These are phyloP conservation scores for Pelomyxa schiedti DNA, from an alignment of 78 protist genomes.

Conservation along the genomic window DNA sequence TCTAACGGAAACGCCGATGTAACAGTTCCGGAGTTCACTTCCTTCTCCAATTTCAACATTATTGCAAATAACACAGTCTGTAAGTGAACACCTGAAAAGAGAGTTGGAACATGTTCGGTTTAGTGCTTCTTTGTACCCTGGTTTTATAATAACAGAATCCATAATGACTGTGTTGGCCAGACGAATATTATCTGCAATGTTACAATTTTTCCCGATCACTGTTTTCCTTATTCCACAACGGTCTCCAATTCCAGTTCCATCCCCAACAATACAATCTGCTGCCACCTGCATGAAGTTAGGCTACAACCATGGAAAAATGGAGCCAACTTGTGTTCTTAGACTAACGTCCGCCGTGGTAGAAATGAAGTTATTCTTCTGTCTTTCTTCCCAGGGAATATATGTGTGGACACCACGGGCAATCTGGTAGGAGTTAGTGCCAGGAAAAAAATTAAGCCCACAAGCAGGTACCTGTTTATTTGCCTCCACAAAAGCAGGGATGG, in stretches of 20 bases:
- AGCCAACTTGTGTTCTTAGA: constrained; percentile 2
- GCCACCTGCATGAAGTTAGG: constrained; percentile 34
- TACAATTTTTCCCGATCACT: constrained; percentile 44
- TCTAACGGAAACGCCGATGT: too few species aligned
- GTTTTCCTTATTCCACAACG: constrained; percentile 40
- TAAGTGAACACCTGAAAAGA: too few species aligned
- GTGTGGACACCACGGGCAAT: constrained; percentile 1
- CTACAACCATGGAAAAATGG: background rate
- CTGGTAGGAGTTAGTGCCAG: too few species aligned
- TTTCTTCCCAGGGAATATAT: constrained; percentile 16
- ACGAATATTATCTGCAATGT: constrained; percentile 33
- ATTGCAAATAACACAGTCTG: too few species aligned
- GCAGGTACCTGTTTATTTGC: too few species aligned
- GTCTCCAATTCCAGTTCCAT: constrained; percentile 32
- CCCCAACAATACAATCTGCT: constrained; percentile 45
- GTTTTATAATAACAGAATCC: constrained; percentile 59
- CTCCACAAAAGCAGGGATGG: background rate
- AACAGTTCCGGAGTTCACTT: too few species aligned
- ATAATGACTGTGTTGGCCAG: constrained; percentile 52
- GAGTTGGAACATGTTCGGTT: too few species aligned
- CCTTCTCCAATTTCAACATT: too few species aligned
- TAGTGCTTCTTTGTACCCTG: too few species aligned
- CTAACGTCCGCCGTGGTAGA: constrained; percentile 26
- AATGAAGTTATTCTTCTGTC: constrained; percentile 32
- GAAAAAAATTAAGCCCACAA: too few species aligned